These are phyloP conservation scores for Colletotrichum godetiae DNA, from an alignment of 2,329 filamentous ascomycete genomes.

Conservation along the genomic window DNA sequence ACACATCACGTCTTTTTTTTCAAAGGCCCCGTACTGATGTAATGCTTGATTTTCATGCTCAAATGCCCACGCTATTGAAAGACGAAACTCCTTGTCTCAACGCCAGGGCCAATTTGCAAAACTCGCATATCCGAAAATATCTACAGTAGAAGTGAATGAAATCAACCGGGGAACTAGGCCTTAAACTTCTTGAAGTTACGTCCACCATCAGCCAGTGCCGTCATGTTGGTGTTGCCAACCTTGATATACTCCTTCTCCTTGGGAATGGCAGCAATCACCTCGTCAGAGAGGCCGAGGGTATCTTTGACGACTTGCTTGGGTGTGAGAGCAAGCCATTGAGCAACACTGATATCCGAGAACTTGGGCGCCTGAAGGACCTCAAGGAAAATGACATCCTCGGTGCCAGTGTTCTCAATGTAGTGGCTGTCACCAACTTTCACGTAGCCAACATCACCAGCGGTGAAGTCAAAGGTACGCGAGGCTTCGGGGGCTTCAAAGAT, in stretches of 20 bases:
- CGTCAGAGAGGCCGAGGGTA: conserved; percentile 57
- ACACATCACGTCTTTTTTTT: too few species aligned
- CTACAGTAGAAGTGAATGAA: background rate
- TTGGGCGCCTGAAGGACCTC: conserved; percentile 66
- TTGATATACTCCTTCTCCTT: conserved; percentile 56
- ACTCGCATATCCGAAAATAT: background rate
- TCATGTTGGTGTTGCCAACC: conserved; percentile 51
- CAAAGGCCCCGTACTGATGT: background rate
- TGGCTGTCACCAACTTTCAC: conserved; percentile 66
- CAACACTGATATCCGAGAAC: conserved; percentile 65
- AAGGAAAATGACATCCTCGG: conserved; percentile 67
- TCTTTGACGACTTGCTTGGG: conserved; percentile 69
- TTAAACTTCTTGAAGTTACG: conserved; percentile 10
- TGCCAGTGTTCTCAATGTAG: conserved; percentile 71
- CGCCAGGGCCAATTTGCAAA: background rate
- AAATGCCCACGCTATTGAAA: background rate
- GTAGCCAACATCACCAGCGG: conserved; percentile 69
- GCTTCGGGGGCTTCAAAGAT: conserved; percentile 63
- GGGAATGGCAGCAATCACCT: conserved; percentile 49
- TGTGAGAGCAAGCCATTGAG: conserved; percentile 69
- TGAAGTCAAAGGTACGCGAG: conserved; percentile 68
- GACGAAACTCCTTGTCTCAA: background rate
- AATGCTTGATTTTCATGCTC: background rate
- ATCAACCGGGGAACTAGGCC: background rate
- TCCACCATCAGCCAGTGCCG: conserved; percentile 39